Percentiles rank a stretch among this genome's conserved stretches.
Conservation (phyloP, 805 yeast genomes). For the Hanseniaspora mollemarum region DNA sequence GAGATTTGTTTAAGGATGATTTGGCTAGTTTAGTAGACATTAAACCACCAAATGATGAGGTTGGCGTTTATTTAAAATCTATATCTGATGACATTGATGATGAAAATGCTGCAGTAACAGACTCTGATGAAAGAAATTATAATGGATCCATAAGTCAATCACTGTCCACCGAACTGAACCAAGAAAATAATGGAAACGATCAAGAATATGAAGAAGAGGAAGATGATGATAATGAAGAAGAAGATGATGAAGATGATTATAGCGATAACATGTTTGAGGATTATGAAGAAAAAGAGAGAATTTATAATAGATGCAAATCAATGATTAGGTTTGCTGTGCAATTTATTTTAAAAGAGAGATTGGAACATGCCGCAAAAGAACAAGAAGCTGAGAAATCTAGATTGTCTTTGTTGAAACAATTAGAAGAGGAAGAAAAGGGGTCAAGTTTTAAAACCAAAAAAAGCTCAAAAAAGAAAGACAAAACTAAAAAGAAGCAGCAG, state of each 20-base stretch:
- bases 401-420: conserved; percentile 49
- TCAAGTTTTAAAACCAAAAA: conserved; percentile 56
- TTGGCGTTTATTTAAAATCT: conserved; percentile 27
- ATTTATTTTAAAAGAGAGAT: conserved; percentile 59
- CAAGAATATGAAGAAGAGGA: conserved; percentile 20
- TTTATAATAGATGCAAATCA: conserved; percentile 62
- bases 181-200: not conserved
- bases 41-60: conserved; percentile 29
- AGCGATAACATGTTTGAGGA: conserved; percentile 20
- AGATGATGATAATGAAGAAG: conserved; percentile 22
- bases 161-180: too few species aligned
- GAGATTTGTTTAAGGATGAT: conserved; percentile 11
- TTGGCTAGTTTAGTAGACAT: conserved; percentile 20
- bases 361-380: conserved; percentile 66
- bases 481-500: conserved; percentile 53
- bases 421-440: conserved; percentile 60
- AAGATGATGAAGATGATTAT: conserved; percentile 21
- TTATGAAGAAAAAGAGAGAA: conserved; percentile 35
- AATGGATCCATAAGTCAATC: not conserved
- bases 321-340: conserved; percentile 72
- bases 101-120: conserved; percentile 69
- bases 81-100: conserved; percentile 39
- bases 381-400: conserved; percentile 68
- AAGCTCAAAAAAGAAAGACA: conserved; percentile 55
- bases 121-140: conserved; percentile 36